Conservation (phyloP, 2,329 filamentous ascomycete species). For the Ceratocystis colombiana region DNA sequence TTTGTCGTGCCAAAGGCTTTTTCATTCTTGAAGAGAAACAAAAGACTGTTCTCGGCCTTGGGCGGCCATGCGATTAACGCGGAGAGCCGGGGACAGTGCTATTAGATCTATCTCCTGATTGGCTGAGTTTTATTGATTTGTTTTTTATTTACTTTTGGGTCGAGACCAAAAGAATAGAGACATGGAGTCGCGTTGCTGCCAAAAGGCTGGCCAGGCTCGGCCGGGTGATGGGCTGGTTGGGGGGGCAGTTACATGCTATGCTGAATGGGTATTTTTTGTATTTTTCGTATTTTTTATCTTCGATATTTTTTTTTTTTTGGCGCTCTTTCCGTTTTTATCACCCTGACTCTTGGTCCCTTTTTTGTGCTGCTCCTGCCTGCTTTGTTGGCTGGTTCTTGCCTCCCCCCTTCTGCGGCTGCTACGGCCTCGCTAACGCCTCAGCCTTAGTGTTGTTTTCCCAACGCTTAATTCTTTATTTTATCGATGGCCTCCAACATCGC, state of each 20-base stretch:
- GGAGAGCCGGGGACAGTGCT: not conserved
- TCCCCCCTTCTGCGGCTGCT: constrained; percentile 5
- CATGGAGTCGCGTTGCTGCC: not conserved
- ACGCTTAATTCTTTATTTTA: not conserved
- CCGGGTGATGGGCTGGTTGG: not conserved
- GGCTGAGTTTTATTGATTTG: not conserved
- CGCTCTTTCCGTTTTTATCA: not conserved
- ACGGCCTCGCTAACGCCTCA: constrained; percentile 14
- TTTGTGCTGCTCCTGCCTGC: not conserved
- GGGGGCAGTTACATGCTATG: not conserved
- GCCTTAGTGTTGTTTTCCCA: not conserved
- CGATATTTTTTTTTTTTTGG: not conserved
- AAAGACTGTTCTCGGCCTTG: constrained; percentile 6
- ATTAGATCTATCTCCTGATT: too few relatives aligned
- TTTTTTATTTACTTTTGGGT: not conserved
- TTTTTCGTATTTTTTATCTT: not conserved
- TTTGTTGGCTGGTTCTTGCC: not conserved
- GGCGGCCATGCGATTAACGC: not conserved
- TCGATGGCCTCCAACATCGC: not conserved
- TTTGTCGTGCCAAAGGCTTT: too few relatives aligned
- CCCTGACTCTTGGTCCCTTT: constrained; percentile 4
- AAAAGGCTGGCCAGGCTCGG: not conserved
- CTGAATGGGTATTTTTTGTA: not conserved
- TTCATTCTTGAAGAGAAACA: not conserved
- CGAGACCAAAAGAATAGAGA: not conserved